phyloP scores from a whole-genome alignment of 768 basidiomycete species.

The Favolaschia claudopus region DNA sequence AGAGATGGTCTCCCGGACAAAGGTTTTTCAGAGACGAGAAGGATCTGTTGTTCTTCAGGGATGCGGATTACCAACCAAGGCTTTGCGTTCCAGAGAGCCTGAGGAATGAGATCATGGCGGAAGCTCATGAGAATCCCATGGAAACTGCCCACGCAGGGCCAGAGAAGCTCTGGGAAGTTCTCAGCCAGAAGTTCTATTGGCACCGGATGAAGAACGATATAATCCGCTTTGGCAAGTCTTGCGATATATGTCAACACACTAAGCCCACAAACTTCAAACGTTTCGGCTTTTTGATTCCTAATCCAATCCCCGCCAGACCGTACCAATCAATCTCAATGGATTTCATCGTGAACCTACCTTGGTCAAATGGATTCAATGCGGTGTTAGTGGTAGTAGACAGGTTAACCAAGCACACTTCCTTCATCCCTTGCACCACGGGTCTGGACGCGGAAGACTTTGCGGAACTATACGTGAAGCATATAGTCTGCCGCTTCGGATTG shows the following conservation, averaged over 20 bases:
- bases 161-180: neutral
- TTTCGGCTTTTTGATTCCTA: constrained; percentile 26
- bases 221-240: neutral
- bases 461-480: neutral
- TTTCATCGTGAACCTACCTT: constrained; percentile 34
- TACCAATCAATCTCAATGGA: constrained; percentile 34
- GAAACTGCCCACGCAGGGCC: constrained; percentile 11
- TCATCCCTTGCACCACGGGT: constrained; percentile 8
- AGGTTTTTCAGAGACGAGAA: constrained; percentile 18
- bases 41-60: constrained; percentile 23
- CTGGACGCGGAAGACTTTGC: neutral
- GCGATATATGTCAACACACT: neutral
- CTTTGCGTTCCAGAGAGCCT: constrained; percentile 17
- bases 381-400: neutral
- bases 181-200: neutral
- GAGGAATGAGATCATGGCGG: neutral
- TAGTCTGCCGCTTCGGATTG: constrained; percentile 5
- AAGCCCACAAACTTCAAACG: neutral
- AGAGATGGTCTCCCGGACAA: neutral
- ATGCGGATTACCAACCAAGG: constrained; percentile 20
- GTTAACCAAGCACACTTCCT: constrained; percentile 9
- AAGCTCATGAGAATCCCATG: constrained; percentile 11
- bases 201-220: neutral
- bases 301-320: constrained; percentile 29
- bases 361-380: constrained; percentile 17